Percentiles rank a stretch among this genome's conserved stretches.
Conservation (phyloP, 2,329 filamentous ascomycete species). For the Alternaria infectoria region DNA sequence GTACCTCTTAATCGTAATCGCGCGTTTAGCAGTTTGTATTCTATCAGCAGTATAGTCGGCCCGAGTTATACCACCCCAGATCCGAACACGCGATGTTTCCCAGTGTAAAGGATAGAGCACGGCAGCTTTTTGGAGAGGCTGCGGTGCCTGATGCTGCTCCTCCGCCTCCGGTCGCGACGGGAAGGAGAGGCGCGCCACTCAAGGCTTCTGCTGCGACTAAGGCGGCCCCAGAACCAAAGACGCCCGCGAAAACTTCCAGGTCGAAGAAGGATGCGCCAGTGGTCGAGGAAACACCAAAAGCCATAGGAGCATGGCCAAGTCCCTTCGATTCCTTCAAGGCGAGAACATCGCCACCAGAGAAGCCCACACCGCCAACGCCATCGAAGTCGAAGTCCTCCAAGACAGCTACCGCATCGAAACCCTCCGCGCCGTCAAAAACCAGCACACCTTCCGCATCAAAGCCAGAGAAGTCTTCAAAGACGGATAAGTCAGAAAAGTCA, state of each 20-base stretch:
- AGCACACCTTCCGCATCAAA: conserved; percentile 5
- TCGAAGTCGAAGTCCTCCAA: conserved; percentile 10
- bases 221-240: conserved; percentile 10
- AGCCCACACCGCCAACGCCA: conserved; percentile 1
- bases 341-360: conserved; percentile 3
- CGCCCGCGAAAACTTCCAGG: conserved; percentile 2
- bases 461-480: conserved; percentile 6
- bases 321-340: conserved; percentile 9
- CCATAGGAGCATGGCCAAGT: conserved; percentile 14
- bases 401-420: conserved; percentile 4
- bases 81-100: conserved; percentile 22
- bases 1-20: background rate
- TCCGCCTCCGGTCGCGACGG: conserved; percentile 12
- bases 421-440: background rate
- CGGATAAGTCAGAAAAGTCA: background rate
- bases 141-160: conserved; percentile 5
- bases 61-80: conserved; percentile 1
- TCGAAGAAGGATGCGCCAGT: conserved; percentile 3
- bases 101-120: conserved; percentile 28
- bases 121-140: conserved; percentile 13
- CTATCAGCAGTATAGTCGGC: background rate
- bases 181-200: conserved; percentile 13
- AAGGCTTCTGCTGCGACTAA: conserved; percentile 13
- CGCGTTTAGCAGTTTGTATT: background rate
- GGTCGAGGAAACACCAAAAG: conserved; percentile 9